Conservation (phyloP, 305 asterid species). For the Fraxinus velutina region DNA sequence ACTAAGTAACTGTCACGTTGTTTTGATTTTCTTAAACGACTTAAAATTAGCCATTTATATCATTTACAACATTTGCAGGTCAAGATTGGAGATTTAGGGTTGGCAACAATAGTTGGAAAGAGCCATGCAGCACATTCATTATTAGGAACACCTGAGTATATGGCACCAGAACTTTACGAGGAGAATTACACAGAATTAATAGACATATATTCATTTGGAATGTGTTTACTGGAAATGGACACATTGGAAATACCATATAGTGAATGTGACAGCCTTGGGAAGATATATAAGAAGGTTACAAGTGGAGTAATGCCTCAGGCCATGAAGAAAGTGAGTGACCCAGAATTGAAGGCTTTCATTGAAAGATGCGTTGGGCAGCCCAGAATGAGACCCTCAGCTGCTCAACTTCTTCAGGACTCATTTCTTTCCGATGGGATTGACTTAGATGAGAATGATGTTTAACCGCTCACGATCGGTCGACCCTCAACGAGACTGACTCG, state of each 20-base stretch:
- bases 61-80: constrained; percentile 28
- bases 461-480: background rate
- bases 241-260: constrained; percentile 41
- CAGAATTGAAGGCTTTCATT: constrained; percentile 40
- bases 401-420: constrained; percentile 41
- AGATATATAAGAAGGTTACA: constrained; percentile 46
- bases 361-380: constrained; percentile 47
- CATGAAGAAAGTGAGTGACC: constrained; percentile 42
- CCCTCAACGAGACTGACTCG: background rate
- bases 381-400: constrained; percentile 40
- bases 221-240: constrained; percentile 50
- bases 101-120: constrained; percentile 45
- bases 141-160: constrained; percentile 50
- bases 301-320: constrained; percentile 44
- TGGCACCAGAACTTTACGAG: constrained; percentile 52
- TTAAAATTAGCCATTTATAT: background rate
- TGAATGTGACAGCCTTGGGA: constrained; percentile 45
- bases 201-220: constrained; percentile 46
- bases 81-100: constrained; percentile 50
- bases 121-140: constrained; percentile 44
- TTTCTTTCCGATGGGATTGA: constrained; percentile 37
- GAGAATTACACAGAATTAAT: constrained; percentile 42
- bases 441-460: constrained; percentile 23
- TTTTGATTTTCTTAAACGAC: background rate
- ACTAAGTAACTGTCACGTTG: background rate